Conservation (phyloP, 371 early-diverging fungal genomes). For the Mortierella polycephala region DNA sequence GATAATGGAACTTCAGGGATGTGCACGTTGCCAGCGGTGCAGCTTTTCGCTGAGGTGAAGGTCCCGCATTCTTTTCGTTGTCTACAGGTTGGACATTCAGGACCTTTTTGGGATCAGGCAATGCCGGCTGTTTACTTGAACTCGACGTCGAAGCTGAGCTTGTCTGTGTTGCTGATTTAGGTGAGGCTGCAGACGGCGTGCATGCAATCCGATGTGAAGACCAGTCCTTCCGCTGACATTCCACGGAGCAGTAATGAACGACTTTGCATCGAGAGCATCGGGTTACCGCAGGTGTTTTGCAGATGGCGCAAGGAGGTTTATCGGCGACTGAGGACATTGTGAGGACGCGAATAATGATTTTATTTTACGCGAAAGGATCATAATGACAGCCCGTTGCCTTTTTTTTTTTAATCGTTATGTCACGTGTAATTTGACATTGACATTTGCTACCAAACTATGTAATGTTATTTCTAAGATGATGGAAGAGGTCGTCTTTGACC, state of each 20-base stretch:
- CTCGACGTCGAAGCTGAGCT: conserved; percentile 10
- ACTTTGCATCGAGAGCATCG: conserved; percentile 50
- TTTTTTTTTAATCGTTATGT: background rate
- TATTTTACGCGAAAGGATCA: background rate
- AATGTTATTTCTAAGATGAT: conserved; percentile 81
- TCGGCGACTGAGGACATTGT: conserved; percentile 12
- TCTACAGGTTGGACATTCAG: conserved; percentile 5
- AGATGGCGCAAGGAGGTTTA: conserved; percentile 36
- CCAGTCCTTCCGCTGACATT: conserved; percentile 51
- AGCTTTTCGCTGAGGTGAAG: conserved; percentile 7
- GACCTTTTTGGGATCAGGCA: conserved; percentile 28
- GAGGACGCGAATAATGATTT: background rate
- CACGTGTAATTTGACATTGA: no score
- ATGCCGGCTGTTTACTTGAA: conserved; percentile 1
- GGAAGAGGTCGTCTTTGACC: conserved; percentile 97
- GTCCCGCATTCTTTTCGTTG: background rate
- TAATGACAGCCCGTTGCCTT: background rate
- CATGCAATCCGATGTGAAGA: conserved; percentile 42
- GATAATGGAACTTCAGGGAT: conserved; percentile 60
- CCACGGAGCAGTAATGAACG: conserved; percentile 41
- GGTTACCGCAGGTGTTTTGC: conserved; percentile 31
- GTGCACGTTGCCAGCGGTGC: conserved; percentile 24
- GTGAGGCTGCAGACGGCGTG: conserved; percentile 14
- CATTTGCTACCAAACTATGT: no score
- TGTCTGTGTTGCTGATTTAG: conserved; percentile 1